These are phyloP conservation scores for Cryptococcus deneoformans DNA, from an alignment of 1,284 basidiomycete genomes.

Conservation along the genomic window DNA sequence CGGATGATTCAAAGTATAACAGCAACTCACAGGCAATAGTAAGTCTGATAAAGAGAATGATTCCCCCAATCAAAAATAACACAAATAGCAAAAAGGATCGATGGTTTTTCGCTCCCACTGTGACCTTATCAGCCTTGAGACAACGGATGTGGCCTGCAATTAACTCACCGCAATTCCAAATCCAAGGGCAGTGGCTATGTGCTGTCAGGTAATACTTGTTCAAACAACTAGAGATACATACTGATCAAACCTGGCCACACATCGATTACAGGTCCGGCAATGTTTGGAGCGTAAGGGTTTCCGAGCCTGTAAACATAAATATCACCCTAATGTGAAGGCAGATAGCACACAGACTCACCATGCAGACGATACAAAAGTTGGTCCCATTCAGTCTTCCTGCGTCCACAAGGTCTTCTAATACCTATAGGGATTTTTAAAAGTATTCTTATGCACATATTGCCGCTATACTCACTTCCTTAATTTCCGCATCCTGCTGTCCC, in stretches of 20 bases:
- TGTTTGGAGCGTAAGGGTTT: constrained; percentile 95
- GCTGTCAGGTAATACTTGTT: constrained; percentile 1
- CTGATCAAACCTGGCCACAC: constrained; percentile 88
- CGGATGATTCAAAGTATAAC: background rate
- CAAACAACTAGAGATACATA: constrained; percentile 51
- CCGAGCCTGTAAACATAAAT: constrained; percentile 57
- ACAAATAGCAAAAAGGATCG: constrained; percentile 93
- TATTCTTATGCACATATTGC: constrained; percentile 1
- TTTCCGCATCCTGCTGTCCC: constrained; percentile 68
- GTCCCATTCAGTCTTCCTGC: constrained; percentile 88
- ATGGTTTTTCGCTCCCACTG: constrained; percentile 93
- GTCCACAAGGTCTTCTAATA: constrained; percentile 84
- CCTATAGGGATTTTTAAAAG: constrained; percentile 50
- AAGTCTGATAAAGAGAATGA: constrained; percentile 76
- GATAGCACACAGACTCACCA: constrained; percentile 52
- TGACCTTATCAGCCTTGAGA: background rate
- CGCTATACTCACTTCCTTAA: constrained; percentile 61
- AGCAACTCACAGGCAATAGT: constrained; percentile 67
- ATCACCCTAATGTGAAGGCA: background rate
- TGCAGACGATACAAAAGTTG: constrained; percentile 92
- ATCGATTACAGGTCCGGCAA: constrained; percentile 86
- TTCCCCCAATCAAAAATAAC: constrained; percentile 73
- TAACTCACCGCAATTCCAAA: constrained; percentile 91
- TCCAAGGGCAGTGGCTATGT: constrained; percentile 91
- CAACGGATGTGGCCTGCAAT: background rate